Evolutionary conservation across 1,284 basidiomycete species (phyloP).

Genomic region (Leccinum variabile): DNA sequence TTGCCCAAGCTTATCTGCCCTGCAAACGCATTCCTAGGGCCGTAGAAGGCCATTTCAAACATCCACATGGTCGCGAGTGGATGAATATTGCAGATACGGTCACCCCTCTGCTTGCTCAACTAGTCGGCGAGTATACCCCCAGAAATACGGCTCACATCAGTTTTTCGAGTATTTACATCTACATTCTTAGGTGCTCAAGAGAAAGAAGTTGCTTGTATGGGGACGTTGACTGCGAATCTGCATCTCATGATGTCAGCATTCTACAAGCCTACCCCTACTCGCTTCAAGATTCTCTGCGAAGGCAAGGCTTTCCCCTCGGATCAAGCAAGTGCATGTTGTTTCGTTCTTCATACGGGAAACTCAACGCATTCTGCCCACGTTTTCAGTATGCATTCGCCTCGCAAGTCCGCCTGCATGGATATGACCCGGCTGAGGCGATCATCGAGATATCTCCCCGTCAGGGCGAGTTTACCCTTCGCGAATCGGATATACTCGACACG

Average conservation of each 20-base stretch:
- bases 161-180: conserved; percentile 19
- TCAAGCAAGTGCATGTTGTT: conserved; percentile 55
- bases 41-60: conserved; percentile 90
- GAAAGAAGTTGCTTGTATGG: conserved; percentile 91
- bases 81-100: conserved; percentile 74
- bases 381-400: conserved; percentile 91
- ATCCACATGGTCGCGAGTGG: conserved; percentile 86
- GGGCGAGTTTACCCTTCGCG: conserved; percentile 86
- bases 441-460: conserved; percentile 78
- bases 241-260: conserved; percentile 94
- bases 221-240: conserved; percentile 91
- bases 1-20: conserved; percentile 7
- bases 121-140: conserved; percentile 65
- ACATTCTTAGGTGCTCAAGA: conserved; percentile 70
- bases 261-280: conserved; percentile 81
- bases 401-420: conserved; percentile 80
- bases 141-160: background rate
- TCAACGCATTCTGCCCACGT: conserved; percentile 10
- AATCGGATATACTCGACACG: conserved; percentile 82
- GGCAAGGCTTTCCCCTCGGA: conserved; percentile 94
- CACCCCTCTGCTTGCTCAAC: conserved; percentile 73
- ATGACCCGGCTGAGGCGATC: conserved; percentile 73
- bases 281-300: conserved; percentile 97
- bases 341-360: conserved; percentile 16
- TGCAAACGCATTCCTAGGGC: conserved; percentile 50